Conservation (phyloP, 116 monocot genomes). For the Trichopus zeylanicus region DNA sequence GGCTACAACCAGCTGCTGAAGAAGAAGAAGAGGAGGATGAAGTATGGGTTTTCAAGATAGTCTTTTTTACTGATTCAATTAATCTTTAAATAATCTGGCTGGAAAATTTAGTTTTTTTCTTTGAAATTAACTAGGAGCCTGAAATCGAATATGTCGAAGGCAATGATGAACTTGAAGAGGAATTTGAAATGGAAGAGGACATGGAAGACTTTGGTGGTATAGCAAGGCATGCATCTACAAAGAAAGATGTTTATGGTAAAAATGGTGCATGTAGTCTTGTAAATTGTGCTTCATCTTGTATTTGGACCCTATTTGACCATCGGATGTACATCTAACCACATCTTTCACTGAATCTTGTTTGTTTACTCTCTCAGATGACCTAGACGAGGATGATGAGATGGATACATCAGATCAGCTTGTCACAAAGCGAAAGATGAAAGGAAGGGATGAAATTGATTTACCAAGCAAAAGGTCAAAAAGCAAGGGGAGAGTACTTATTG, state of each 20-base stretch:
- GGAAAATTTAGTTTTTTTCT: background rate
- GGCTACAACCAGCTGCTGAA: constrained; percentile 26
- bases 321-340: background rate
- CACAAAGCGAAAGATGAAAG: constrained; percentile 23
- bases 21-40: constrained; percentile 60
- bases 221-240: constrained; percentile 20
- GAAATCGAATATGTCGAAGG: constrained; percentile 94
- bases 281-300: background rate
- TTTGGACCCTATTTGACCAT: background rate
- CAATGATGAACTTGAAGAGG: constrained; percentile 69
- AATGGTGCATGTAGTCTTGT: background rate
- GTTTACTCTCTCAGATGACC: constrained; percentile 12
- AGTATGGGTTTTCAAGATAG: constrained; percentile 10
- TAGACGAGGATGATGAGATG: constrained; percentile 25
- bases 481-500: constrained; percentile 57
- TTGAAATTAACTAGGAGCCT: constrained; percentile 29
- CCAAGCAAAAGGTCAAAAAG: constrained; percentile 25
- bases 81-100: no score
- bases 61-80: background rate
- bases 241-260: constrained; percentile 32
- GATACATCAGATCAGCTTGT: constrained; percentile 16
- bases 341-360: background rate
- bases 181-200: constrained; percentile 33
- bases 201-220: constrained; percentile 85
- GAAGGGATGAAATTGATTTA: constrained; percentile 14